These are phyloP conservation scores for Aspergillus bertholletiae DNA, from an alignment of 495 filamentous ascomycete genomes.

Conservation along the genomic window DNA sequence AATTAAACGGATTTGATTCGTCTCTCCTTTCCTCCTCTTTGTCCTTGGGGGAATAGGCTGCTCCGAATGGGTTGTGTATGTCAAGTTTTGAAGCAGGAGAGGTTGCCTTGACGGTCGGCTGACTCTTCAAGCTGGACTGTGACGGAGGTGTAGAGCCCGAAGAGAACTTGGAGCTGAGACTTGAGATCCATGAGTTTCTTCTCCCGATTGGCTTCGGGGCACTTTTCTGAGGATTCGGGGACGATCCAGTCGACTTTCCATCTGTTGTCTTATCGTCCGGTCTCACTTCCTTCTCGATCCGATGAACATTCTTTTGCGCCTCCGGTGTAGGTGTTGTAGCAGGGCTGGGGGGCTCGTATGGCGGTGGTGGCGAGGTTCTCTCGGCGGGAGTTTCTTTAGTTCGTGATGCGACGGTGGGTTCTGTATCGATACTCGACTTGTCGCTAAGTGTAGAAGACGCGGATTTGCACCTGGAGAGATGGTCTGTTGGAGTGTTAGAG, in stretches of 20 bases:
- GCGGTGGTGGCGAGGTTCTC: slow-evolving; percentile 19
- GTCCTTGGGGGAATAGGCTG: slow-evolving; percentile 55
- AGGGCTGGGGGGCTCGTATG: slow-evolving; percentile 13
- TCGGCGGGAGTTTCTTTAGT: slow-evolving; percentile 18
- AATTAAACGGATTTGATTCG: slow-evolving; percentile 57
- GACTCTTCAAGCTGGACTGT: slow-evolving; percentile 40
- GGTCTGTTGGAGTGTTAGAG: slow-evolving; percentile 20
- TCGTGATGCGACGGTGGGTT: slow-evolving; percentile 14
- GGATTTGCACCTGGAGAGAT: slow-evolving; percentile 40
- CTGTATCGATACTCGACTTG: slow-evolving; percentile 19
- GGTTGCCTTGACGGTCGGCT: slow-evolving; percentile 43
- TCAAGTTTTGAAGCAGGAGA: slow-evolving; percentile 37
- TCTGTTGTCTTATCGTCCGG: slow-evolving; percentile 18
- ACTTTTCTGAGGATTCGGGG: slow-evolving; percentile 27
- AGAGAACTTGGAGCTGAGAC: slow-evolving; percentile 88
- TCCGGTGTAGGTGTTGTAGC: slow-evolving; percentile 13
- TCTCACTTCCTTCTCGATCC: slow-evolving; percentile 21
- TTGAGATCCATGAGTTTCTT: slow-evolving; percentile 86
- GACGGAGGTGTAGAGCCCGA: slow-evolving; percentile 53
- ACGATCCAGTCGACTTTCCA: slow-evolving; percentile 19
- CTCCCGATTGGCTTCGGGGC: slow-evolving; percentile 47
- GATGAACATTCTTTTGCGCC: slow-evolving; percentile 10
- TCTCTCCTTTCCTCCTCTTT: slow-evolving; percentile 51
- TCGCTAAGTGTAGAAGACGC: slow-evolving; percentile 30
- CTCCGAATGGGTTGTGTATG: slow-evolving; percentile 43